phyloP scores from a whole-genome alignment of 345 rosid genomes.

The Firmiana major region DNA sequence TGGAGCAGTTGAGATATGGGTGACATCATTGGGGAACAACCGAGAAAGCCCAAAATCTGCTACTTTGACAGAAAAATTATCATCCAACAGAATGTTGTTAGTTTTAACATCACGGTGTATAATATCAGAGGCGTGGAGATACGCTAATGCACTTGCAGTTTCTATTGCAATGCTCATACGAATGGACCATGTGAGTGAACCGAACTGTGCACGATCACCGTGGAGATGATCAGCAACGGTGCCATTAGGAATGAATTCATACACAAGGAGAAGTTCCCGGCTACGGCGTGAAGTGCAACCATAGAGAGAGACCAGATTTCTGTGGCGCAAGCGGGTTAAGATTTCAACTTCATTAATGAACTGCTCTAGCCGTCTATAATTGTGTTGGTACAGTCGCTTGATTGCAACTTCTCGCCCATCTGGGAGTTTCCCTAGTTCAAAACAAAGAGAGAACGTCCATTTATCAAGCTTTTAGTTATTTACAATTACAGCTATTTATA shows the following conservation, averaged over 20 bases:
- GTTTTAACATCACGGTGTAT: constrained; percentile 65
- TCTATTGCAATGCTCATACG: constrained; percentile 55
- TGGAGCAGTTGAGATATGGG: constrained; percentile 66
- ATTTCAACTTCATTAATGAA: constrained; percentile 58
- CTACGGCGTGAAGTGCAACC: constrained; percentile 56
- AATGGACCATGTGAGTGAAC: constrained; percentile 39
- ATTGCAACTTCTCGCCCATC: constrained; percentile 76
- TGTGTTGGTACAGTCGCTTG: constrained; percentile 59
- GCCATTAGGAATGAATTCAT: constrained; percentile 53
- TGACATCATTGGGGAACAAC: constrained; percentile 43
- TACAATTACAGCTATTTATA: too few species aligned
- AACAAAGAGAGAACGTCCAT: not conserved
- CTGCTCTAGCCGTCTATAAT: constrained; percentile 41
- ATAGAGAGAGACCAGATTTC: constrained; percentile 55
- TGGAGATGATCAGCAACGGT: constrained; percentile 60
- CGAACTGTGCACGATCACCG: constrained; percentile 29
- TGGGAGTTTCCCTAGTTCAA: constrained; percentile 45
- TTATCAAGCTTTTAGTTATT: not conserved
- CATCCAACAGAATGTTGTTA: constrained; percentile 60
- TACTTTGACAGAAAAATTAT: constrained; percentile 27
- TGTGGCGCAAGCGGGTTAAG: constrained; percentile 53
- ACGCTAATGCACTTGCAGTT: constrained; percentile 53
- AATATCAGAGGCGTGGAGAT: constrained; percentile 56
- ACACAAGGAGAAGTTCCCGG: constrained; percentile 56
- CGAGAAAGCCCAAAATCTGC: constrained; percentile 65